phyloP scores from a whole-genome alignment of 1,284 basidiomycete genomes.

The Peniophora sp. region DNA sequence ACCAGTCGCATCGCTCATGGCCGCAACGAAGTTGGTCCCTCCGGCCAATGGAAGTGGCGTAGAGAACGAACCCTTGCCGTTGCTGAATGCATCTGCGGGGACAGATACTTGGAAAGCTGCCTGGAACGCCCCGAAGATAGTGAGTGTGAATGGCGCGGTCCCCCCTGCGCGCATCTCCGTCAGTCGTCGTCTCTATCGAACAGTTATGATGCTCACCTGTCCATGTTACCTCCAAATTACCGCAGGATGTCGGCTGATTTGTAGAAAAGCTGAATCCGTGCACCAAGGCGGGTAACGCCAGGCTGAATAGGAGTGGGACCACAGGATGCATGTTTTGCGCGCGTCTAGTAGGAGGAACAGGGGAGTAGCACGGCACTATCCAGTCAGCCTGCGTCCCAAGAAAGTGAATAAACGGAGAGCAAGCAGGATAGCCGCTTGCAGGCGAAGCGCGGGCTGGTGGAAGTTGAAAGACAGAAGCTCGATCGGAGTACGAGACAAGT shows the following conservation, averaged over 20 bases:
- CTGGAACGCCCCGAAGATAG: slow-evolving; percentile 38
- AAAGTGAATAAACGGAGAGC: too few species aligned
- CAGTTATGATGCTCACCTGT: slow-evolving; percentile 33
- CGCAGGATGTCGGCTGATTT: slow-evolving; percentile 49
- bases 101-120: slow-evolving; percentile 48
- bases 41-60: slow-evolving; percentile 34
- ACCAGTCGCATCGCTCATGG: slow-evolving; percentile 67
- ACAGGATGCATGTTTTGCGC: too few species aligned
- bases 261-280: slow-evolving; percentile 44
- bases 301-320: too few species aligned
- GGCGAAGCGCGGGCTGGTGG: too few species aligned
- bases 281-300: slow-evolving; percentile 9
- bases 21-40: slow-evolving; percentile 38
- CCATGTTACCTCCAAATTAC: slow-evolving; percentile 52
- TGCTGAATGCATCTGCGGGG: slow-evolving; percentile 43
- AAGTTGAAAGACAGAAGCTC: too few species aligned
- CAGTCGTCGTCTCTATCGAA: slow-evolving; percentile 1
- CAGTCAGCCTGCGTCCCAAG: too few species aligned
- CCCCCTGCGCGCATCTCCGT: slow-evolving; percentile 38
- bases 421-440: too few species aligned
- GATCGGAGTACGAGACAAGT: too few species aligned
- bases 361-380: too few species aligned
- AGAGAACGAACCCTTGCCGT: slow-evolving; percentile 48
- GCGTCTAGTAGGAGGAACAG: too few species aligned
- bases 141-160: slow-evolving; percentile 48